Conservation (phyloP, 1,284 basidiomycete genomes). For the Cystobasidium pallidum region DNA sequence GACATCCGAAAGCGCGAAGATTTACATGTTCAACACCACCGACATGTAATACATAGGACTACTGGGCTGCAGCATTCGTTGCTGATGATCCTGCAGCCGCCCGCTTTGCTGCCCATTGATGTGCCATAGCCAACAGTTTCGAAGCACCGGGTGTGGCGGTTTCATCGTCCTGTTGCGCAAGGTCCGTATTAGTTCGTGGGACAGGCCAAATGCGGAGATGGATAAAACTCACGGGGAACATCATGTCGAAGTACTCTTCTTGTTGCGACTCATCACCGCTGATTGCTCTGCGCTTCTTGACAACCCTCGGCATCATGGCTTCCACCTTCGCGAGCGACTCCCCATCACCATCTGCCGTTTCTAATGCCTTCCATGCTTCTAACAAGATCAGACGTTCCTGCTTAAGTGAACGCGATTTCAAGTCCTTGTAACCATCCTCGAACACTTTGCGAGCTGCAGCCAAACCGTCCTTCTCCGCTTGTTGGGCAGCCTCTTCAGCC, state of each 20-base stretch:
- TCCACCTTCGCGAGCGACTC: constrained; percentile 74
- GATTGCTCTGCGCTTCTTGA: constrained; percentile 78
- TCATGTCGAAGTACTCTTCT: constrained; percentile 87
- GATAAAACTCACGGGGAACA: constrained; percentile 62
- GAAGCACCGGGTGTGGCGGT: constrained; percentile 88
- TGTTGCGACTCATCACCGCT: constrained; percentile 82
- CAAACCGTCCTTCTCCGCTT: constrained; percentile 66
- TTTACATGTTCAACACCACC: not conserved
- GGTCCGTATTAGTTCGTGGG: not conserved
- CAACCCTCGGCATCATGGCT: constrained; percentile 85
- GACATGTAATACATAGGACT: constrained; percentile 12
- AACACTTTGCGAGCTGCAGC: constrained; percentile 75
- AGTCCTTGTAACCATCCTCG: constrained; percentile 79
- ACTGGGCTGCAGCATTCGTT: not conserved
- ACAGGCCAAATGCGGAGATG: constrained; percentile 13
- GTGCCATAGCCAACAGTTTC: constrained; percentile 86
- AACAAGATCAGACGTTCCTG: constrained; percentile 89
- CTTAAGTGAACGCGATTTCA: constrained; percentile 78
- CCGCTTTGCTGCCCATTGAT: constrained; percentile 69
- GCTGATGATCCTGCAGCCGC: constrained; percentile 40
- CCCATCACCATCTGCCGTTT: constrained; percentile 72
- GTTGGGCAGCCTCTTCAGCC: constrained; percentile 56
- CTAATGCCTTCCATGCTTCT: constrained; percentile 91
- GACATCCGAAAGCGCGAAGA: not conserved
- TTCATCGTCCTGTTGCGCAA: constrained; percentile 83